Conservation (phyloP, 2,329 filamentous ascomycete genomes). For the Plectosphaerella cucumerina region DNA sequence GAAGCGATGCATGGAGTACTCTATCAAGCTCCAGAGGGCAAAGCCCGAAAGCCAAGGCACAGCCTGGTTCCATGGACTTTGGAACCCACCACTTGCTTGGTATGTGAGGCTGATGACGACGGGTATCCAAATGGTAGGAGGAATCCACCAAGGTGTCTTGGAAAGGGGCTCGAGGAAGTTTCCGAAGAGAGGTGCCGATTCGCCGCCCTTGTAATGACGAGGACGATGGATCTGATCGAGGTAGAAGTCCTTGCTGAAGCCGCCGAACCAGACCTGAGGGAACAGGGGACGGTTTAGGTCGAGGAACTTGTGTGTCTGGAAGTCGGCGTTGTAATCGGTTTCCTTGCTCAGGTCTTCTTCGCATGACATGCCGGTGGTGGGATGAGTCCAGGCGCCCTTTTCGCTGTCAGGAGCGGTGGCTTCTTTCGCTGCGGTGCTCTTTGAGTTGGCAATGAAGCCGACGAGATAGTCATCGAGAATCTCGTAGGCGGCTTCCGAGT, state of each 20-base stretch:
- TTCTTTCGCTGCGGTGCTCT: too few relatives aligned
- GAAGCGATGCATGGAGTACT: constrained; percentile 85
- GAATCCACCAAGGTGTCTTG: constrained; percentile 90
- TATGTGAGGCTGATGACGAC: constrained; percentile 68
- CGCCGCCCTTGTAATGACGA: constrained; percentile 90
- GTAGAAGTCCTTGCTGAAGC: constrained; percentile 94
- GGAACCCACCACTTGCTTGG: constrained; percentile 58
- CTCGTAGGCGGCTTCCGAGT: constrained; percentile 93
- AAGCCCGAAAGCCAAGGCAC: constrained; percentile 71
- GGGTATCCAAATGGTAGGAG: constrained; percentile 85
- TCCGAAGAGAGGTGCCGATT: constrained; percentile 89
- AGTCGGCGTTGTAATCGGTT: constrained; percentile 73
- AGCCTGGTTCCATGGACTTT: constrained; percentile 41
- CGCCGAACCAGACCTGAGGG: constrained; percentile 81
- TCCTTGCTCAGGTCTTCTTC: constrained; percentile 84
- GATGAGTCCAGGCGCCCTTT: constrained; percentile 47
- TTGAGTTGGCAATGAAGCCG: constrained; percentile 80
- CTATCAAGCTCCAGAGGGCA: constrained; percentile 80
- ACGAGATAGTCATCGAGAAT: constrained; percentile 83
- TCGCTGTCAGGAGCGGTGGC: too few relatives aligned
- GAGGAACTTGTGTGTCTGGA: constrained; percentile 88
- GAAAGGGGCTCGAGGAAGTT: constrained; percentile 98
- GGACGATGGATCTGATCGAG: constrained; percentile 93
- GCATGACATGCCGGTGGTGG: constrained; percentile 81
- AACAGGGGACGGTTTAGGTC: constrained; percentile 83